These are phyloP conservation scores for Trichophyton benhamiae DNA, from an alignment of 2,329 filamentous ascomycete genomes.

Conservation along the genomic window DNA sequence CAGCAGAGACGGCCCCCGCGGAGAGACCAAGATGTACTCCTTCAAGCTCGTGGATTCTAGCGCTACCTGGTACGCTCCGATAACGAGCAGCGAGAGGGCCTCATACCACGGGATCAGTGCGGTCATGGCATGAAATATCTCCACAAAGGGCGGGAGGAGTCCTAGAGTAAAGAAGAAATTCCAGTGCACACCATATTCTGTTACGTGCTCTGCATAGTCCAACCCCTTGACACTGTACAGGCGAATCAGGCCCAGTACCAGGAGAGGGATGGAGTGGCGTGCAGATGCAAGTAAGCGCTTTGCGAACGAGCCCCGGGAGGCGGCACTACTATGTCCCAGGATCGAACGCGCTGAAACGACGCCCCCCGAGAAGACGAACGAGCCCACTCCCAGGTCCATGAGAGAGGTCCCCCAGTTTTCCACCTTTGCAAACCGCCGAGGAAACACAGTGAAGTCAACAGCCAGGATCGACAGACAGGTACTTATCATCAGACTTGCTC, in stretches of 20 bases:
- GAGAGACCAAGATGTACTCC: conserved; percentile 68
- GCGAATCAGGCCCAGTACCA: conserved; percentile 67
- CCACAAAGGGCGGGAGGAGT: conserved; percentile 77
- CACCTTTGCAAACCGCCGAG: conserved; percentile 88
- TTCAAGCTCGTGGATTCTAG: conserved; percentile 70
- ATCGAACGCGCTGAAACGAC: conserved; percentile 76
- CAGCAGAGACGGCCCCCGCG: conserved; percentile 58
- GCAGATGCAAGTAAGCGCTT: conserved; percentile 54
- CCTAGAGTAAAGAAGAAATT: conserved; percentile 98
- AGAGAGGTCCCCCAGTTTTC: conserved; percentile 99
- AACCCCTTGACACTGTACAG: conserved; percentile 83
- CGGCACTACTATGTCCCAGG: conserved; percentile 47
- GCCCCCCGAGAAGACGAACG: conserved; percentile 90
- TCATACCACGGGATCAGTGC: conserved; percentile 64
- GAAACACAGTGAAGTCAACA: conserved; percentile 88
- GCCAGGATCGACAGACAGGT: conserved; percentile 91
- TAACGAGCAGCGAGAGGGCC: conserved; percentile 57
- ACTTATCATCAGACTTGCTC: conserved; percentile 78
- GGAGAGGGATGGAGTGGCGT: conserved; percentile 70
- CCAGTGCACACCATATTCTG: conserved; percentile 97
- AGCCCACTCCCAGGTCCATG: conserved; percentile 95
- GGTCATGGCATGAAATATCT: conserved; percentile 63
- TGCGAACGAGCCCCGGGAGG: conserved; percentile 30
- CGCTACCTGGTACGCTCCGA: conserved; percentile 57
- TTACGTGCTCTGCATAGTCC: conserved; percentile 93